phyloP scores from a whole-genome alignment of 345 rosid species.

The Erodium maritimum region DNA sequence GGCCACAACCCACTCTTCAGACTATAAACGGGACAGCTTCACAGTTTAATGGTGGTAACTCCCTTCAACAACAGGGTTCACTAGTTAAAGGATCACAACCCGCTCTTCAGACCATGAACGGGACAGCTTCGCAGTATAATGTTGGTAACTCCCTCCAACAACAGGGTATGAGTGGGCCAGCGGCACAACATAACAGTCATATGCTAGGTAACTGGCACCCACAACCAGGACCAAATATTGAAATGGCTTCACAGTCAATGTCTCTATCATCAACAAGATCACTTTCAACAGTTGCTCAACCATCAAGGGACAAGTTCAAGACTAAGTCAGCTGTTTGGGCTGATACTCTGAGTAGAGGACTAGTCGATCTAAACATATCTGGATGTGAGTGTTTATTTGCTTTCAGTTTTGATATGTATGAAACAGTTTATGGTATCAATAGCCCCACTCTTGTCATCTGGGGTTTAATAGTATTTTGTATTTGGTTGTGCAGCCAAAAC shows the following conservation, averaged over 20 bases:
- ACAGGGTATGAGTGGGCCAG: conserved; percentile 21
- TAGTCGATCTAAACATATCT: conserved; percentile 85
- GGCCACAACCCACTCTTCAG: conserved; percentile 31
- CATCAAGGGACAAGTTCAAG: conserved; percentile 74
- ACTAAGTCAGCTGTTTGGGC: conserved; percentile 91
- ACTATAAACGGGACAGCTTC: conserved; percentile 11
- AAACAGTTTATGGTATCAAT: background rate
- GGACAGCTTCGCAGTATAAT: conserved; percentile 11
- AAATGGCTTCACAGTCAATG: conserved; percentile 32
- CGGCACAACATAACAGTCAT: conserved; percentile 36
- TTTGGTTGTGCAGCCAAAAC: conserved; percentile 54
- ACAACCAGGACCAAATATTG: conserved; percentile 29
- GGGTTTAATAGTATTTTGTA: conserved; percentile 6
- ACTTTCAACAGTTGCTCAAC: conserved; percentile 55
- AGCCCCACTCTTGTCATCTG: background rate
- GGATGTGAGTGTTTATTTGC: conserved; percentile 56
- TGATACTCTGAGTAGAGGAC: conserved; percentile 86
- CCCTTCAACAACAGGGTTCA: conserved; percentile 13
- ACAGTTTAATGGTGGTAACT: conserved; percentile 16
- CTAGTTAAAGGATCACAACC: conserved; percentile 18
- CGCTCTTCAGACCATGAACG: conserved; percentile 26
- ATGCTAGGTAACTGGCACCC: conserved; percentile 36
- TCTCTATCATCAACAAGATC: conserved; percentile 45
- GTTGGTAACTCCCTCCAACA: conserved; percentile 13
- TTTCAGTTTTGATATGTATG: background rate